Conservation (phyloP, 2,329 filamentous ascomycete genomes). For the Xylariaceae sp. region DNA sequence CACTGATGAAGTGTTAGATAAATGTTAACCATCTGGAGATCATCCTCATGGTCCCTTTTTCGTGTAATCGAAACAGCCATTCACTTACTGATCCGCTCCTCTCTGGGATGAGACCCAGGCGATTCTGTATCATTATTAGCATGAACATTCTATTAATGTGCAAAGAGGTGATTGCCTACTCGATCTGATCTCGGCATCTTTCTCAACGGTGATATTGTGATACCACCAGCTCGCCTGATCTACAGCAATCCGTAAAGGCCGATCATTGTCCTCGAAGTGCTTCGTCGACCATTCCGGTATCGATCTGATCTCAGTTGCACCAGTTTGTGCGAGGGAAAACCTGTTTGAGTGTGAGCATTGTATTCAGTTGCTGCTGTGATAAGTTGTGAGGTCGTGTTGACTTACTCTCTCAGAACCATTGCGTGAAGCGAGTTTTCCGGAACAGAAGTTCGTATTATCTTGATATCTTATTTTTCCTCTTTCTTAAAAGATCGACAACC, state of each 20-base stretch:
- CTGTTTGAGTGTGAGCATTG: conserved; percentile 4
- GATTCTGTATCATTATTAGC: conserved; percentile 19
- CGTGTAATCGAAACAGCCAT: not conserved
- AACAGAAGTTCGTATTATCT: not conserved
- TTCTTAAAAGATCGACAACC: not conserved
- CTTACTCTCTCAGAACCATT: conserved; percentile 19
- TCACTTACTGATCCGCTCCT: conserved; percentile 20
- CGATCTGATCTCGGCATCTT: conserved; percentile 16
- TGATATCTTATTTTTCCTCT: not conserved
- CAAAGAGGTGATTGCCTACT: conserved; percentile 9
- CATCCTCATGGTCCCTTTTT: too few species aligned
- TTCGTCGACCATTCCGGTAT: conserved; percentile 23
- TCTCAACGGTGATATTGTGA: conserved; percentile 18
- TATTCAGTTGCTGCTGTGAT: not conserved
- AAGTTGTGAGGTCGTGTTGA: not conserved
- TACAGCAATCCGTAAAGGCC: conserved; percentile 27
- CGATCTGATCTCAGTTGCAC: conserved; percentile 12
- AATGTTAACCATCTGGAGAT: too few species aligned
- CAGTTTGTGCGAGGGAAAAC: conserved; percentile 20
- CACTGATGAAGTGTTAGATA: conserved; percentile 9
- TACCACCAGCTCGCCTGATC: conserved; percentile 25
- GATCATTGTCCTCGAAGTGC: conserved; percentile 19
- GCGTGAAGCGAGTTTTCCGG: not conserved
- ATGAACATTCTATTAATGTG: not conserved
- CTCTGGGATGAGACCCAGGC: conserved; percentile 23